A percentile compares a stretch with the other conserved stretches of the same genome.
phyloP scores from a whole-genome alignment of 768 basidiomycete species.

The Pulveroboletus sp. region DNA sequence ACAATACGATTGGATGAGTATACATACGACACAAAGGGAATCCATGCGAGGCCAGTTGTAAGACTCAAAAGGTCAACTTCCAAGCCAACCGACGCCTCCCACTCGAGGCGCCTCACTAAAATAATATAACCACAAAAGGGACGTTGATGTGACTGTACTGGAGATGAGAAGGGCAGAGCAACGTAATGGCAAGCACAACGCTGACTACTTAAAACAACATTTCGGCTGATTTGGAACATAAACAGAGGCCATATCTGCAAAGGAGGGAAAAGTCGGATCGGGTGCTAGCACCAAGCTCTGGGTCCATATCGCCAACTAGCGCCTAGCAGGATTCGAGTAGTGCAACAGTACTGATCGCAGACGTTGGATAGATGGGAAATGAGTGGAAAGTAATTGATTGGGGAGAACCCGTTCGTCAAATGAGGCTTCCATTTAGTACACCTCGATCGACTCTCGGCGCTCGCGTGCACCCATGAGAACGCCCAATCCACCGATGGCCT shows the following conservation, averaged over 20 bases:
- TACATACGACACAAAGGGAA: slow-evolving; percentile 8
- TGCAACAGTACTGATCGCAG: slow-evolving; percentile 13
- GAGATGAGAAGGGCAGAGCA: slow-evolving; percentile 10
- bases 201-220: slow-evolving; percentile 28
- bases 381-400: slow-evolving; percentile 18
- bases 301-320: slow-evolving; percentile 17
- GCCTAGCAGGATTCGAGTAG: slow-evolving; percentile 7
- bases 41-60: slow-evolving; percentile 6
- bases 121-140: slow-evolving; percentile 22
- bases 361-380: slow-evolving; percentile 10
- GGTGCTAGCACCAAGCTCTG: slow-evolving; percentile 25
- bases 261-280: slow-evolving; percentile 20
- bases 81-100: slow-evolving; percentile 17
- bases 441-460: slow-evolving; percentile 70
- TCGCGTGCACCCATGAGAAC: slow-evolving; percentile 78
- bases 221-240: slow-evolving; percentile 18
- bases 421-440: slow-evolving; percentile 42
- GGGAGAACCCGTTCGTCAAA: slow-evolving; percentile 8
- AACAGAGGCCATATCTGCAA: slow-evolving; percentile 23
- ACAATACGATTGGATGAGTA: slow-evolving; percentile 13
- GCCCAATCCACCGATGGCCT: slow-evolving; percentile 78
- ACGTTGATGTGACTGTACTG: slow-evolving; percentile 13
- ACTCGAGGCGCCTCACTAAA: slow-evolving; percentile 5
- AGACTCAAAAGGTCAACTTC: slow-evolving; percentile 37
- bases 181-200: slow-evolving; percentile 26